Evolutionary conservation across 1,284 basidiomycete species (phyloP), one percentile per base, ranked within the genome.

Genomic region (Ustilago sp.): DNA sequence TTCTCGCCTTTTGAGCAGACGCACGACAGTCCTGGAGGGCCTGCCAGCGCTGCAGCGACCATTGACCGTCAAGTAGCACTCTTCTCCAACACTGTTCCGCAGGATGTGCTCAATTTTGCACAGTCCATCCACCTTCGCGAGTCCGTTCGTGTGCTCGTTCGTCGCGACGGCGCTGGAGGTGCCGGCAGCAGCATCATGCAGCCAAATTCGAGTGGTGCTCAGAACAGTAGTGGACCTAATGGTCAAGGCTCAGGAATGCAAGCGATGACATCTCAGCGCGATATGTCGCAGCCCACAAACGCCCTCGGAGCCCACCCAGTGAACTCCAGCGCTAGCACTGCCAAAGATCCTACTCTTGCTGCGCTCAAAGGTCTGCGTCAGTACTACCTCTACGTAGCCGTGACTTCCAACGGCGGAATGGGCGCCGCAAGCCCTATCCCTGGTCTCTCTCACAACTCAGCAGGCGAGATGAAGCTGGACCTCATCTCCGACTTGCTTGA

Each of bases 381-480:
- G 60, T 83, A 83, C 63, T 83, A 83, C 53, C 79, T 83, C 39
- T 83, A 82, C 51, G 79, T 83, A 0, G 80, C 81, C 12, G 80
- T 82, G 32, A 79, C 87, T 43, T 83, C 89, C 17, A 86, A 89
- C 36, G 89, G 89, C 52, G 93, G 94, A 5, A 89, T 93, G 36
- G 93, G 94, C 3, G 89, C 93, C 19, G 94, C 95, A 76, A 94
- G 94, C 19, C 94, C 93, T 31, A 94, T 94, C 13, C 89, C 94
- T 59, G 90, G 91, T 47, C 89, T 91, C 4, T 76, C 82, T 1
- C 90, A 91, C 12, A 93, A 91, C 13, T 93, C 94, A 85, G 94
- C 94, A 41, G 90, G 94, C 74, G 95, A 98, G 87, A 98, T 95
- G 93, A 99, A 99, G 87, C 88, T 99, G 59, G 95, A 99, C 83